Base-by-base conservation (phyloP, 2,329 filamentous ascomycete genomes). In the Metarhizium anisopliae region DNA sequence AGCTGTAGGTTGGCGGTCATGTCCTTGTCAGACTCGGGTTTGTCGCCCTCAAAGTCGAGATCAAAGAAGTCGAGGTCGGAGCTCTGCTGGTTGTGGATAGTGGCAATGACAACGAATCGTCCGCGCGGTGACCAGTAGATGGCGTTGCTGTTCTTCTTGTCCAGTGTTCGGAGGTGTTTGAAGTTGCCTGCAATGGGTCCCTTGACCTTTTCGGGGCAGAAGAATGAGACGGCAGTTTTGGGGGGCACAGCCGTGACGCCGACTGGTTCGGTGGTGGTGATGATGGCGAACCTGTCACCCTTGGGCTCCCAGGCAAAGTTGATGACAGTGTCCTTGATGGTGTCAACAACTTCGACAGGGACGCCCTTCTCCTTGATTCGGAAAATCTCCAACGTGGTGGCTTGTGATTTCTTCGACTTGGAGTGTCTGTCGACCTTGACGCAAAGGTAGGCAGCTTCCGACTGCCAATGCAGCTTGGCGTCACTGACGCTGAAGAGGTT, bases 271-370 rank as follows among this genome's bases (percentile, higher is more conserved):
- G 90, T 88, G 18, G 90, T 94, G 40, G 92, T 96, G 75, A 99
- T 99, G 68, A 96, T 86, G 62, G 96, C 91, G 71, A 99, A 99
- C 43, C 94, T 87, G 72, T 95, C 92, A 59, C 94, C 94, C 78
- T 96, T 96, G 60, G 94, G 94, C 70, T 99, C 94, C 94, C 94
- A 99, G 10, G 94, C 91, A 69, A 99, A 99, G 79, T 99, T 99
- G 77, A 99, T 95, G 64, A 99, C 94, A 1, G 92, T 96, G 68
- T 97, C 94, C 77, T 97, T 97, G 75, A 99, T 89, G 54, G 87
- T 91, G 73, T 99, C 94, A 53, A 99, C 91, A 56, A 97, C 94
- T 73, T 99, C 94, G 55, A 99, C 93, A 1, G 94, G 94, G 2
- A 99, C 94, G 63, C 94, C 93, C 83, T 99, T 99, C 74, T 99